A percentile compares a stretch with the other conserved stretches of the same genome.
Conservation (phyloP, 2,329 filamentous ascomycete genomes). For the Aaosphaeria pasadenensis region DNA sequence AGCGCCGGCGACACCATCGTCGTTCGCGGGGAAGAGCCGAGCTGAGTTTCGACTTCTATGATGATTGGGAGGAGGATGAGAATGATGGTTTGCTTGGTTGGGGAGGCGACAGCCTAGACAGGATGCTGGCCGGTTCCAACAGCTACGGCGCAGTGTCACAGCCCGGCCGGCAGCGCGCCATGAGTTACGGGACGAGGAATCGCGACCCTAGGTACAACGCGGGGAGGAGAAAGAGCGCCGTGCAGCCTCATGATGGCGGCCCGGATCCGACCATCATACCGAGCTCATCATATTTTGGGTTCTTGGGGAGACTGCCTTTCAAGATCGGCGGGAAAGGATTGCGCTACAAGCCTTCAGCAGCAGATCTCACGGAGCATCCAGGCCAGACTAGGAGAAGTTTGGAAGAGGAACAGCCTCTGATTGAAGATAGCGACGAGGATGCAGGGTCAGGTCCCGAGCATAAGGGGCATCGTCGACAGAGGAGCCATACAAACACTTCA, state of each 20-base stretch:
- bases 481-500: slow-evolving; percentile 77
- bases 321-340: slow-evolving; percentile 74
- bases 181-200: slow-evolving; percentile 81
- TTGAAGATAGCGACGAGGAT: slow-evolving; percentile 58
- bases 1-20: slow-evolving; percentile 68
- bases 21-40: slow-evolving; percentile 64
- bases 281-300: slow-evolving; percentile 79
- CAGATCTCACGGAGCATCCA: slow-evolving; percentile 85
- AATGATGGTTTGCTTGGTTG: slow-evolving; percentile 67
- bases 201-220: slow-evolving; percentile 33
- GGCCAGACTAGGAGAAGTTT: slow-evolving; percentile 48
- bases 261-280: slow-evolving; percentile 85
- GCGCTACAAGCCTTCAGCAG: slow-evolving; percentile 85
- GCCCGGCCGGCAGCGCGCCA: slow-evolving; percentile 71
- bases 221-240: slow-evolving; percentile 54
- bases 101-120: slow-evolving; percentile 81
- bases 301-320: slow-evolving; percentile 79
- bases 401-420: slow-evolving; percentile 71
- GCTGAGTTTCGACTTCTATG: slow-evolving; percentile 93
- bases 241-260: slow-evolving; percentile 48
- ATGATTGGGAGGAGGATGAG: slow-evolving; percentile 82
- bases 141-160: slow-evolving; percentile 52
- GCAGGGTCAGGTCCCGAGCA: slow-evolving; percentile 13
- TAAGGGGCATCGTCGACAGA: slow-evolving; percentile 51
- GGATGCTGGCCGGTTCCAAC: slow-evolving; percentile 69